A percentile compares a stretch with the other conserved stretches of the same genome.
phyloP scores from a whole-genome alignment of 306 rosid species.

The Delonix regia region DNA sequence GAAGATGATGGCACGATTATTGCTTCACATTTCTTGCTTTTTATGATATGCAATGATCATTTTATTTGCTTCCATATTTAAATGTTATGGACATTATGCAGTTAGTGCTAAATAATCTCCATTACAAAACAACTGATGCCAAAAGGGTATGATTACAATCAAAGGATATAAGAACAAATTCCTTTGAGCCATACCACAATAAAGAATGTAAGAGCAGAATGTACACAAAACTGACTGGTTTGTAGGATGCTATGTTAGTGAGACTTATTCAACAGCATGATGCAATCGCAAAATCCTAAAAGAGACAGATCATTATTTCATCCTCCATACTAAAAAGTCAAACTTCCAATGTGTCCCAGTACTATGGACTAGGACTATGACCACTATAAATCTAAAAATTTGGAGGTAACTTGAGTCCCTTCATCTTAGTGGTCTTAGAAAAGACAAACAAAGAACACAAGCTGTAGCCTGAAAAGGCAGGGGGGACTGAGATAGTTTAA shows the following conservation, averaged over 20 bases:
- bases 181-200: background rate
- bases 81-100: background rate
- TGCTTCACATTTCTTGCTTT: background rate
- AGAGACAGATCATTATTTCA: background rate
- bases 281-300: background rate
- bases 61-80: conserved; percentile 4
- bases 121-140: conserved; percentile 5
- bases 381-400: background rate
- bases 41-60: background rate
- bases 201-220: background rate
- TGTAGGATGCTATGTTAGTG: background rate
- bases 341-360: background rate
- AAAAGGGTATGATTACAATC: background rate
- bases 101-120: background rate
- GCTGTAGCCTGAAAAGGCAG: background rate
- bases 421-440: conserved; percentile 7
- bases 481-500: background rate
- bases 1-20: background rate
- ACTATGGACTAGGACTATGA: background rate
- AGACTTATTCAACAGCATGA: background rate
- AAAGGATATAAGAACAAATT: background rate
- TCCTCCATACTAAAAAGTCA: background rate
- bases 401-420: background rate
- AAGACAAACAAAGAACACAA: background rate
- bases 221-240: background rate